Evolutionary conservation across 495 filamentous ascomycete species (phyloP).

Genomic region (Poronia punctata): DNA sequence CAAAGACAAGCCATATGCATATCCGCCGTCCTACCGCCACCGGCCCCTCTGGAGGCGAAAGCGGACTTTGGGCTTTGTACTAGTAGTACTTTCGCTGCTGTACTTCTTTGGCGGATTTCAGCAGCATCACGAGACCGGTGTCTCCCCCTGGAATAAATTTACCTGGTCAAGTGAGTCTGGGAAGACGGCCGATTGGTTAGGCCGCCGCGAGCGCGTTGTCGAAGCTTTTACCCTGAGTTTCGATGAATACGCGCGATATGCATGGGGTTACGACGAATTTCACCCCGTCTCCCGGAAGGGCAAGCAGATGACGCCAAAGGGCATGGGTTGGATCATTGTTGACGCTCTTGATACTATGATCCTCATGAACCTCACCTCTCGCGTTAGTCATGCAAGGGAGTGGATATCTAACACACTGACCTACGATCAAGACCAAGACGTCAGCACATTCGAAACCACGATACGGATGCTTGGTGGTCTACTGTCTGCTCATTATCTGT

Average conservation of each 20-base stretch:
- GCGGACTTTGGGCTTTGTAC: constrained; percentile 30
- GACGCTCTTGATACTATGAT: constrained; percentile 95
- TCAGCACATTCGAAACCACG: constrained; percentile 96
- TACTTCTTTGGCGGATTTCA: constrained; percentile 55
- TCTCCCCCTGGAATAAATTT: constrained; percentile 38
- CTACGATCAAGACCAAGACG: constrained; percentile 89
- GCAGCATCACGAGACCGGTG: constrained; percentile 22
- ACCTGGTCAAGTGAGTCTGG: constrained; percentile 26
- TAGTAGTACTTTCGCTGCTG: constrained; percentile 43
- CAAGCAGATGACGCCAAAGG: constrained; percentile 70
- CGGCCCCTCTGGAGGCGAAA: constrained; percentile 46
- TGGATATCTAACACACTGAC: constrained; percentile 80
- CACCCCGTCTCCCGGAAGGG: constrained; percentile 75
- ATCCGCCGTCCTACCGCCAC: constrained; percentile 46
- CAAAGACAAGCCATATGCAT: constrained; percentile 92
- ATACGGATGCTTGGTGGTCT: constrained; percentile 96
- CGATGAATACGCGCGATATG: constrained; percentile 86
- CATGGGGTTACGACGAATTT: constrained; percentile 88
- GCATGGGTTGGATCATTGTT: constrained; percentile 96
- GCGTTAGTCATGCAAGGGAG: constrained; percentile 75
- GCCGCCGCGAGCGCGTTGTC: constrained; percentile 75
- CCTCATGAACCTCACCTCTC: constrained; percentile 91
- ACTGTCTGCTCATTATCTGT: constrained; percentile 90
- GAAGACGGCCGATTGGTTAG: constrained; percentile 57
- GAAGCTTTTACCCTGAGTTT: constrained; percentile 86